Base-by-base conservation (phyloP, 2,329 filamentous ascomycete species). In the Hypoxylon sp. region DNA sequence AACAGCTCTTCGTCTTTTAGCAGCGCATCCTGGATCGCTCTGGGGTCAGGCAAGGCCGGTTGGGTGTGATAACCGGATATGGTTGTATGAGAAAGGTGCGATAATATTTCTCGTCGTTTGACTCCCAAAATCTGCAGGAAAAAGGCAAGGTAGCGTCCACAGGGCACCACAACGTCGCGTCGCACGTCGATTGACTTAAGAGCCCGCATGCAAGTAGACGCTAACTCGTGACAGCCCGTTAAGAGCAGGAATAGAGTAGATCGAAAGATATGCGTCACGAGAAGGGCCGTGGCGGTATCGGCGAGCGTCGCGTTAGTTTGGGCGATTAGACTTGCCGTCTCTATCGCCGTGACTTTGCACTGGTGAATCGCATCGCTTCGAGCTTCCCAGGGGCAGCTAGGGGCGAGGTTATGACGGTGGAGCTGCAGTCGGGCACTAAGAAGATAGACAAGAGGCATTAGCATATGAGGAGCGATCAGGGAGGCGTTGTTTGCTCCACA, bases 221-320 rank as follows among this genome's bases (percentile, higher is more conserved):
- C 94, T 1, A 89, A 84, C 4, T 90, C 86, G 73, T 90, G 91
- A 53, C 92, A 89, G 43, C 89, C 89, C 0, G 87, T 86, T 53
- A 96, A 87, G 20, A 94, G 85, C 4, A 97, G 82, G 59, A 97
- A 88, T 0, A 98, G 83, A 1, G 91, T 85, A 72, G 91, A 96
- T 20, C 94, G 90, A 87, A 96, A 97, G 46, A 97, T 84, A 75
- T 98, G 95, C 13, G 87, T 88, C 59, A 92, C 91, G 7, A 96
- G 82, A 69, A 94, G 86, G 3, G 90, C 87, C 1, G 90, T 92
- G 2, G 92, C 88, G 10, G 89, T 87, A 32, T 88, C 86, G 4
- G 87, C 84, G 1, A 93, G 81, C 8, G 85, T 82, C 2, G 84
- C 79, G 24, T 85, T 85, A 74, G 81, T 82, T 51, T 94, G 88